A percentile compares a stretch with the other conserved stretches of the same genome.
Evolutionary conservation across 2,329 filamentous ascomycete species (phyloP).

Genomic region (Achaetomium macrosporum): DNA sequence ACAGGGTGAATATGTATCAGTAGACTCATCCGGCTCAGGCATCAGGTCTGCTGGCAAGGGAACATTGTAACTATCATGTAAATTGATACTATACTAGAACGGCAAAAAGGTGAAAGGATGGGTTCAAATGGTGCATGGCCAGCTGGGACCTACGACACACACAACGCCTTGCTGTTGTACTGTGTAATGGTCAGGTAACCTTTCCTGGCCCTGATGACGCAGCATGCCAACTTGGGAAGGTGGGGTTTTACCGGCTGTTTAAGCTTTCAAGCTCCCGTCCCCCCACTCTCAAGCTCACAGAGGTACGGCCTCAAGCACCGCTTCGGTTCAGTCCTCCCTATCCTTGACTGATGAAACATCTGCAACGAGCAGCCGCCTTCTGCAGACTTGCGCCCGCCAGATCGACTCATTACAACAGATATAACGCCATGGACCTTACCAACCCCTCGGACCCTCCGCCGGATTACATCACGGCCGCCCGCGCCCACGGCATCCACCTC

Average conservation of each 20-base stretch:
- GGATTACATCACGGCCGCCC: slow-evolving; percentile 38
- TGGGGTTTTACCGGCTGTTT: slow-evolving; percentile 3
- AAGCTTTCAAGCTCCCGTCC: slow-evolving; percentile 1
- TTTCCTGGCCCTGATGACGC: slow-evolving; percentile 1
- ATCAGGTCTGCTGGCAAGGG: neutral
- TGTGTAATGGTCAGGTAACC: neutral
- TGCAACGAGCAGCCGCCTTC: neutral
- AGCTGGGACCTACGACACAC: too few relatives aligned
- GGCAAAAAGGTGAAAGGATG: too few relatives aligned
- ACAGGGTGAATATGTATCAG: slow-evolving; percentile 43
- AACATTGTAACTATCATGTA: neutral
- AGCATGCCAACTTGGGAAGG: neutral
- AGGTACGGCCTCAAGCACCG: neutral
- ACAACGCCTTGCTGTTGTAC: neutral
- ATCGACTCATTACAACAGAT: neutral
- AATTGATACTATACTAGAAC: neutral
- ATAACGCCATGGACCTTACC: slow-evolving; percentile 24
- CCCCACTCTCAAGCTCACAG: neutral
- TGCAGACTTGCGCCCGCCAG: neutral
- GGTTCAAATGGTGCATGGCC: too few relatives aligned
- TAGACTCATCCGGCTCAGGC: slow-evolving; percentile 27
- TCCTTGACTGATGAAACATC: neutral
- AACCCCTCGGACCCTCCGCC: slow-evolving; percentile 38
- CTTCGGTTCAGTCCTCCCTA: neutral
- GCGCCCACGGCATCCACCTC: slow-evolving; percentile 34